Evolutionary conservation across 305 asterid genomes (phyloP).

Genomic region (Fraxinus paxiana): DNA sequence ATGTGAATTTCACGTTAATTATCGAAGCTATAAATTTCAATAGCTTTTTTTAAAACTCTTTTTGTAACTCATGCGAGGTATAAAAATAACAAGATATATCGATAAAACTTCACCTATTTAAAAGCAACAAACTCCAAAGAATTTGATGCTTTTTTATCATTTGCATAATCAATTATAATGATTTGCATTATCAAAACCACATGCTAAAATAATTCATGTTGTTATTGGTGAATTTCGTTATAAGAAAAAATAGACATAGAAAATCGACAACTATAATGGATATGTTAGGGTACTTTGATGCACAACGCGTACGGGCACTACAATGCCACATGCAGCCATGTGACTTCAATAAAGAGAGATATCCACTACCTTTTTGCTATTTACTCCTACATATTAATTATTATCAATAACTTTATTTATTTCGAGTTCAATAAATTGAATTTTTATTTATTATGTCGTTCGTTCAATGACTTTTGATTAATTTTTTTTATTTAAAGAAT

Average conservation of each 20-base stretch:
- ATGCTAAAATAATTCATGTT: neutral
- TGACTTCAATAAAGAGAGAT: constrained; percentile 20
- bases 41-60: neutral
- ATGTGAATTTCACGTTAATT: neutral
- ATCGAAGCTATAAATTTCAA: neutral
- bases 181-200: neutral
- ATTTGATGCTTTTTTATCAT: too few relatives aligned
- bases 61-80: neutral
- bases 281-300: neutral
- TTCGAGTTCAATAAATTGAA: neutral
- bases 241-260: neutral
- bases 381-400: neutral
- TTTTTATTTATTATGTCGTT: neutral
- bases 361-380: neutral
- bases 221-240: neutral
- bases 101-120: neutral
- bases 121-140: neutral
- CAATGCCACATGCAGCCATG: constrained; percentile 22
- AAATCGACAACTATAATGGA: neutral
- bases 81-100: neutral
- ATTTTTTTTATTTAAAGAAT: neutral
- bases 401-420: neutral
- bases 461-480: neutral
- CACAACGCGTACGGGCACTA: neutral
- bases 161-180: neutral